These are phyloP conservation scores for Alloascoidea africana DNA, from an alignment of 805 yeast species.

Conservation along the genomic window DNA sequence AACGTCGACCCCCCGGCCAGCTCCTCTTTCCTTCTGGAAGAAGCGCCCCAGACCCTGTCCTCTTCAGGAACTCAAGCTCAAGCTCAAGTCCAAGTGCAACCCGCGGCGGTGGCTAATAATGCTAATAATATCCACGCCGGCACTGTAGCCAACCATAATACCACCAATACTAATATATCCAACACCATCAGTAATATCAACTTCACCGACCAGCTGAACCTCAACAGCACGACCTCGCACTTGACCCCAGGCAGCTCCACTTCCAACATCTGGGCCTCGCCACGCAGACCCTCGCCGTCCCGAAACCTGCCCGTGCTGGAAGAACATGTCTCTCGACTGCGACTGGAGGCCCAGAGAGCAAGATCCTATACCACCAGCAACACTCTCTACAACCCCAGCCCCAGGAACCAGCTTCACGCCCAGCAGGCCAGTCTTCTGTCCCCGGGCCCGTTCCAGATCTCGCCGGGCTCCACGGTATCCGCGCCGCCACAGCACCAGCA, in stretches of 20 bases:
- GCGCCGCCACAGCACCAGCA: not conserved
- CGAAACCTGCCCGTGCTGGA: conserved; percentile 1
- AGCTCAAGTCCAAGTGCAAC: conserved; percentile 6
- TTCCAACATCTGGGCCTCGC: conserved; percentile 6
- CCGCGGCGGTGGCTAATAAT: conserved; percentile 7
- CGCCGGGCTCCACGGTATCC: not conserved
- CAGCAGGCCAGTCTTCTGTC: conserved; percentile 2
- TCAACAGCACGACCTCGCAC: conserved; percentile 12
- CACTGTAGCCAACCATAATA: conserved; percentile 8
- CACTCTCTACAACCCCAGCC: conserved; percentile 8
- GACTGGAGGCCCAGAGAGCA: too few species aligned
- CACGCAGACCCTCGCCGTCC: conserved; percentile 2
- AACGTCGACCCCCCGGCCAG: conserved; percentile 10
- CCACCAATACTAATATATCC: conserved; percentile 4
- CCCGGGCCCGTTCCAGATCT: not conserved
- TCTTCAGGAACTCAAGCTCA: conserved; percentile 4
- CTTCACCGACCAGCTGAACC: conserved; percentile 4
- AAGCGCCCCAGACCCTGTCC: conserved; percentile 7
- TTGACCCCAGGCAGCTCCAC: conserved; percentile 11
- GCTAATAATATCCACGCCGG: conserved; percentile 9
- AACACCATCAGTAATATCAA: conserved; percentile 5
- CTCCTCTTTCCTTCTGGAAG: conserved; percentile 7
- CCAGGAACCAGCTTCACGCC: not conserved
- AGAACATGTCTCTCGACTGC: conserved; percentile 8
- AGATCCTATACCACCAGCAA: conserved; percentile 15